Base-by-base conservation (phyloP, 768 basidiomycete species). In the Phlegmacium glaucopus region DNA sequence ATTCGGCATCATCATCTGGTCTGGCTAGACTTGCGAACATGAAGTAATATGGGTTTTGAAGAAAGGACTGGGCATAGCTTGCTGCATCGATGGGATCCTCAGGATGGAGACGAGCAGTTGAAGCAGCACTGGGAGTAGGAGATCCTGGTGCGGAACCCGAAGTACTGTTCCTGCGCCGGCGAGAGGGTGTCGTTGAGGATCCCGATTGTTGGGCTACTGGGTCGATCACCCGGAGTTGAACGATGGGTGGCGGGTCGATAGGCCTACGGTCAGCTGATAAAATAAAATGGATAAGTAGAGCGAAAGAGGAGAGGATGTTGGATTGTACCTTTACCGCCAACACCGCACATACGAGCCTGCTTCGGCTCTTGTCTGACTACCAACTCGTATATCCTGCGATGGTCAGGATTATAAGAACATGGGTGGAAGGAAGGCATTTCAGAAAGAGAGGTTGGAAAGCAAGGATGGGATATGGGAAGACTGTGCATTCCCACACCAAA, bases 171-270 rank as follows among this genome's bases (percentile, higher is more conserved):
- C 58, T 47, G 40, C 55, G 52, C 22, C 53, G 59, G n/a, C 51
- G 56, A 9, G 35, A 17, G 25, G 28, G 44, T 9, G 39, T 16
- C 35, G 32, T 49, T 10, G 37, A 42, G 6, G 42, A 38, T 25
- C 47, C 42, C 36, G 43, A 49, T 38, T 52, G 52, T 26, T 55
- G 56, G 26, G 55, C 39, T 18, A 60, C 44, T n/a, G 80, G 83
- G 68, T 93, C 87, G 56, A 90, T 74, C 45, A 96, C 90, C 45
- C 87, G 83, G 7, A 97, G 82, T 65, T 95, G 92, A n/a, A 97
- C 84, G 69, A 97, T 94, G 13, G 94, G 94, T 1, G 94, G 93
- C 0, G 94, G 94, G 73, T 97, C 94, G 62, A 97, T 93, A 2
- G 94, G 94, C 30, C 94, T 78, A n/a, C 94, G 80, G 76, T 95